Base-by-base conservation (phyloP, 2,329 filamentous ascomycete species). In the Nemania bipapillata region DNA sequence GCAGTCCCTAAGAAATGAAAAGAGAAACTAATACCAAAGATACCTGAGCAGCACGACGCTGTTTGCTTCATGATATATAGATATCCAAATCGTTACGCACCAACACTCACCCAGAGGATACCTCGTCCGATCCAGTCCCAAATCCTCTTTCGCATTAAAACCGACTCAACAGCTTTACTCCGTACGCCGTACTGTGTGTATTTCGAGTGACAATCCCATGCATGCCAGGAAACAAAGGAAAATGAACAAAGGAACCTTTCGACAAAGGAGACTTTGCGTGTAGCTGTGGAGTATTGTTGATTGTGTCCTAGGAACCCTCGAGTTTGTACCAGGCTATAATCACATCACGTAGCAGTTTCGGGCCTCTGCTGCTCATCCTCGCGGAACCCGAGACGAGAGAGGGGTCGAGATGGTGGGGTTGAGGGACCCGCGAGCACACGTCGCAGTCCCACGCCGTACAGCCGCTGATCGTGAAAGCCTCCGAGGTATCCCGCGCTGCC, bases 401-500 rank as follows among this genome's bases (percentile, higher is more conserved):
- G 22, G 5, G 65, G 58, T 1, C 61, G 26, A 8, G 65, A 58
- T 24, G 74, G 71, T 26, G 74, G 68, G 4, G 64, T 62, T 15
- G 68, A 65, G 2, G 67, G 50, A 9, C 74, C 69, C 37, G 75
- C 63, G 24, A 77, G 63, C 17, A 72, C 70, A 5, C 67, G 63
- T 12, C 75, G 65, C 22, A 76, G 55, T 17, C 71, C 74, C 1
- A 78, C 63, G 17, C 72, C 69, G 47, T 74, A 71, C 54, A 74
- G 71, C 32, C 73, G 72, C 65, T 74, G 74, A 40, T 75, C 77
- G 54, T 73, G 71, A 63, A 79, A 75, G 30, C 77, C 61, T 6
- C 62, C 76, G 8, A 79, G 72, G 24, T 77, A 69, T 22, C 75
- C 77, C 1, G 77, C 76, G 68, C 76, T 77, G 64, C 77, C 75